A percentile compares a stretch with the other conserved stretches of the same genome.
These are phyloP conservation scores for Acacia acuminata DNA, from an alignment of 306 rosid species.

Conservation along the genomic window DNA sequence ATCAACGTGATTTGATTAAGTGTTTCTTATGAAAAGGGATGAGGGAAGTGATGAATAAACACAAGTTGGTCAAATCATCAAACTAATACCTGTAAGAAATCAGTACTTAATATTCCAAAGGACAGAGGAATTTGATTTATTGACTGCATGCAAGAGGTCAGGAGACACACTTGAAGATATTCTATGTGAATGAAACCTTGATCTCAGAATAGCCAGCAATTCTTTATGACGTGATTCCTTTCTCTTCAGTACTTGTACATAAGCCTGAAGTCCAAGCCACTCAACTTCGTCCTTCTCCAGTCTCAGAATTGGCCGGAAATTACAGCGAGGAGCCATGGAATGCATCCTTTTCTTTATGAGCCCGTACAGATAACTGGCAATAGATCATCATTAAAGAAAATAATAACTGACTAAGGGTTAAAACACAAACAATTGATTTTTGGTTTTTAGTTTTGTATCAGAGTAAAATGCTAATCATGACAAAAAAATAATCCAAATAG, in stretches of 20 bases:
- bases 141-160: constrained; percentile 61
- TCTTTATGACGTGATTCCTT: constrained; percentile 67
- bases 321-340: constrained; percentile 33
- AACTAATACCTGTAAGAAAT: constrained; percentile 38
- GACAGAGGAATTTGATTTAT: constrained; percentile 62
- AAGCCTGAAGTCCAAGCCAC: constrained; percentile 90
- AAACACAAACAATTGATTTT: neutral
- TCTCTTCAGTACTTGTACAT: constrained; percentile 58
- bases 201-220: constrained; percentile 55
- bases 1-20: no score
- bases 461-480: constrained; percentile 23
- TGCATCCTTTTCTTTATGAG: constrained; percentile 71
- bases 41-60: neutral
- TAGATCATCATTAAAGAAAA: constrained; percentile 28
- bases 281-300: constrained; percentile 67
- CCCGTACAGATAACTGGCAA: constrained; percentile 60
- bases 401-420: constrained; percentile 10
- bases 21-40: no score
- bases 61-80: constrained; percentile 5
- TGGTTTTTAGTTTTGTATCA: neutral
- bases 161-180: constrained; percentile 44
- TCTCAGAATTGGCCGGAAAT: constrained; percentile 51
- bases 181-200: constrained; percentile 42
- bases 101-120: constrained; percentile 80
- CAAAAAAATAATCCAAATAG: constrained; percentile 11